phyloP scores from a whole-genome alignment of 257 asterid genomes.

The Primulina eburnea region DNA sequence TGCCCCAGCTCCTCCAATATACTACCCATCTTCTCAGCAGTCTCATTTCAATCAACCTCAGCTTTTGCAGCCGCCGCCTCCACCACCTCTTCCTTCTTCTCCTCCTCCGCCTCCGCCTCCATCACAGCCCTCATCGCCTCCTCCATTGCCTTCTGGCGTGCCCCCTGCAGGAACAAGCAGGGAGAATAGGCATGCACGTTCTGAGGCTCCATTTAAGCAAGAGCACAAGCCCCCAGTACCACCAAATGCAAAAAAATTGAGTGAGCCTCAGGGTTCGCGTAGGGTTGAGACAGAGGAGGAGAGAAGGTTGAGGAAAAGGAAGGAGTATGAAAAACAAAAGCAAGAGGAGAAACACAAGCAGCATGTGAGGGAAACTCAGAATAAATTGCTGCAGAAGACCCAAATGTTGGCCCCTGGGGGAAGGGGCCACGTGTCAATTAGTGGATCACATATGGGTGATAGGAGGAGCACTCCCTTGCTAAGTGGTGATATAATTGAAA shows the following conservation, averaged over 20 bases:
- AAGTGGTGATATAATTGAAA: constrained; percentile 71
- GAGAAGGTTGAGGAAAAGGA: constrained; percentile 77
- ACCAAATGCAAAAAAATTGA: constrained; percentile 36
- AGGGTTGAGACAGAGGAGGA: constrained; percentile 89
- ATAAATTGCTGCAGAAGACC: constrained; percentile 77
- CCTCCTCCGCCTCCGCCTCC: constrained; percentile 85
- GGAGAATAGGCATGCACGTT: constrained; percentile 45
- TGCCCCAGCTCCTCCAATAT: constrained; percentile 49
- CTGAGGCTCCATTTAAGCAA: constrained; percentile 41
- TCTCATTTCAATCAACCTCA: constrained; percentile 48
- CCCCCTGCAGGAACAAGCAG: constrained; percentile 43
- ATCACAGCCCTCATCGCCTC: constrained; percentile 55
- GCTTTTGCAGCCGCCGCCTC: constrained; percentile 41
- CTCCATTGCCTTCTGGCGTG: constrained; percentile 46
- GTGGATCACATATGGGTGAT: constrained; percentile 85
- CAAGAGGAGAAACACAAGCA: constrained; percentile 83
- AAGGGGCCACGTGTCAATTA: constrained; percentile 74
- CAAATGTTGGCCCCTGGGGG: constrained; percentile 71
- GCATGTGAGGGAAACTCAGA: constrained; percentile 73
- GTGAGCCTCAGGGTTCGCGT: constrained; percentile 45
- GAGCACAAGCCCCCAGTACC: constrained; percentile 61
- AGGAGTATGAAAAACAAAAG: constrained; percentile 74
- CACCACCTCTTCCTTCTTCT: constrained; percentile 70
- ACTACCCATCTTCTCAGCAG: constrained; percentile 44
- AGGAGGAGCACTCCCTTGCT: constrained; percentile 66